Evolutionary conservation across 768 basidiomycete species (phyloP), one percentile per base, ranked within the genome.

Genomic region (Mycena haematopus): DNA sequence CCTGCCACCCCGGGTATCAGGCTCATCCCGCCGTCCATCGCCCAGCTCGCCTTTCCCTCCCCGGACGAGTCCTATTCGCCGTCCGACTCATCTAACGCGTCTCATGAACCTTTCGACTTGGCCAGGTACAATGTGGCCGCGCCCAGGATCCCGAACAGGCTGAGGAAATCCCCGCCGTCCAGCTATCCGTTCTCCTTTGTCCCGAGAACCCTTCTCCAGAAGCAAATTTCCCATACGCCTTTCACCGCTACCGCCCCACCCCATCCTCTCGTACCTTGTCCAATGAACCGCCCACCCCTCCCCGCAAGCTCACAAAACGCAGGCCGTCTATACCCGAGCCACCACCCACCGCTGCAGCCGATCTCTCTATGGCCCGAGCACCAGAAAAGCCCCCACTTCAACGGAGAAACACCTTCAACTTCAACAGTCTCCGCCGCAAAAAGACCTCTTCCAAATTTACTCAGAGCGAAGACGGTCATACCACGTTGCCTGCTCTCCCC

Each of bases 111-210:
- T 13, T 49, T 17, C 5, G 29, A 42, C n/a, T 45, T 52, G 10
- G 10, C 21, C n/a, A 60, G 24, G n/a, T 57, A 40, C 46, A 45
- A 63, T 25, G 31, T 38, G 2, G 21, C 31, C 0, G 8, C 56
- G 2, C 52, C 56, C 2, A 47, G 62, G 46, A 46, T 29, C 0
- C 62, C 59, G 14, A 67, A 67, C n/a, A 54, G 36, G 40, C 52
- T 67, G 1, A 44, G 36, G 24, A 67, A 67, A 42, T 24, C 62
- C 1, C 66, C 66, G 0, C 66, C 66, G 0, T 61, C 66, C 15
- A 67, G 66, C 52, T 67, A 61, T n/a, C 62, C 62, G 8, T 67
- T 63, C 31, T 67, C 66, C 2, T 67, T 67, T 56, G 22, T 67
- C 29, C 50, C 66, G 66, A 67, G 52, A 19, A 67, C 51, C 59